phyloP scores from a whole-genome alignment of 345 rosid species.

The Eutrema heterophyllum region DNA sequence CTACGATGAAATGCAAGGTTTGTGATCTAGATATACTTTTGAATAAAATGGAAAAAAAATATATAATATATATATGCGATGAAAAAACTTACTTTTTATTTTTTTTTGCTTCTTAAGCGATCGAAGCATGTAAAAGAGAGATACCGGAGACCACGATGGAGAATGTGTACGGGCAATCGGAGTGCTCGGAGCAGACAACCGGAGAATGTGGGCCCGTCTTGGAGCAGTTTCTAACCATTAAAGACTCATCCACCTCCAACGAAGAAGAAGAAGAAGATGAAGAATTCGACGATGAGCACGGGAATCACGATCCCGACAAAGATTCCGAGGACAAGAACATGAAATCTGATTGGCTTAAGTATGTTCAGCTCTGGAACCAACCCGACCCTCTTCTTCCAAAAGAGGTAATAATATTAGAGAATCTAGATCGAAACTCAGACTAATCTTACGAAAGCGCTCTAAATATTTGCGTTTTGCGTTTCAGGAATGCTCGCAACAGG shows the following conservation, averaged over 20 bases:
- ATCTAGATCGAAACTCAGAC: neutral
- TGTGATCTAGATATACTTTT: neutral
- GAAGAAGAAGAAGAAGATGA: slow-evolving; percentile 43
- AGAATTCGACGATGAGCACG: slow-evolving; percentile 37
- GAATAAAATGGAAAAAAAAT: neutral
- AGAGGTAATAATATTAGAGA: slow-evolving; percentile 38
- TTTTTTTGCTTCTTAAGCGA: slow-evolving; percentile 47
- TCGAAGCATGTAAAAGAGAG: slow-evolving; percentile 72
- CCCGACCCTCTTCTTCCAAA: slow-evolving; percentile 48
- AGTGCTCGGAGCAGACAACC: slow-evolving; percentile 83
- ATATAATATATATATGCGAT: neutral
- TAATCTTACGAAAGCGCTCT: neutral
- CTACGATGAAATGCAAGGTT: neutral
- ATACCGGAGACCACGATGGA: slow-evolving; percentile 54
- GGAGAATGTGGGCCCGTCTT: slow-evolving; percentile 64
- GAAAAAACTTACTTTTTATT: neutral
- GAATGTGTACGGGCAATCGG: slow-evolving; percentile 56
- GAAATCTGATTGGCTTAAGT: slow-evolving; percentile 97
- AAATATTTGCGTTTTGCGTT: neutral
- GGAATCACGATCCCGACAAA: slow-evolving; percentile 18
- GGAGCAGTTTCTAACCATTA: slow-evolving; percentile 79
- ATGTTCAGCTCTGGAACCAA: slow-evolving; percentile 93
- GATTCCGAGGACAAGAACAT: slow-evolving; percentile 41
- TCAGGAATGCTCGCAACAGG: slow-evolving; percentile 4
- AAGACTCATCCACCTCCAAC: slow-evolving; percentile 27